Base-by-base conservation (phyloP, 768 basidiomycete species). In the Podaxis rugospora region DNA sequence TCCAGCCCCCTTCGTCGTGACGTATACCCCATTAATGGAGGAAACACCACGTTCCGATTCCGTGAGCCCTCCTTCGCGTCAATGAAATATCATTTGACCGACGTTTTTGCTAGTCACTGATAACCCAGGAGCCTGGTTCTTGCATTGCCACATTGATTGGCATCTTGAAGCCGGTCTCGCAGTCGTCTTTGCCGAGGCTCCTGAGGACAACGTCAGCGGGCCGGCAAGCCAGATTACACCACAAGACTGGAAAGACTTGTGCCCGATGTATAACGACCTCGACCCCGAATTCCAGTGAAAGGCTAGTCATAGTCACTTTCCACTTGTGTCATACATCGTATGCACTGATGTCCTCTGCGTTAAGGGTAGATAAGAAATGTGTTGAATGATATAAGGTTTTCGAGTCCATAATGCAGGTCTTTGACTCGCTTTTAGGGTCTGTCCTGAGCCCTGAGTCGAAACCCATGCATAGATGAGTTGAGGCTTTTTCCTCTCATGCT, bases 101-200 rank as follows among this genome's bases (percentile, higher is more conserved):
- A 18, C 25, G 16, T 7, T n/a, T n/a, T 5, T 39, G 18, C 47
- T 5, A 35, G 36, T 53, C 32, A 53, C 68, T 49, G 68, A 69
- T 37, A 69, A 66, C 60, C 58, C 66, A 25, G 67, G 67, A 23
- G 64, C 67, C 18, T 68, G 66, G 66, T 62, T 68, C 58, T 51
- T 68, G 44, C 67, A 66, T 61, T 68, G 67, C 60, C 66, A 51
- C 37, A 64, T 32, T 37, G 72, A 76, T 28, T 78, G 76, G 74
- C 71, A 76, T 65, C 66, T 76, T 23, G 72, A 72, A 65, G 72
- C 77, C 32, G 76, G 76, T 11, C 71, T 77, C 57, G 77, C 76
- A 2, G 67, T 78, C n/a, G 72, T 76, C 21, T 71, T 76, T 42
- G 75, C 72, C 6, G 76, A 75, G 54, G 65, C 71, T 47, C 70